A percentile compares a stretch with the other conserved stretches of the same genome.
Evolutionary conservation across 306 rosid species (phyloP).

Genomic region (Cucumis hystrix): DNA sequence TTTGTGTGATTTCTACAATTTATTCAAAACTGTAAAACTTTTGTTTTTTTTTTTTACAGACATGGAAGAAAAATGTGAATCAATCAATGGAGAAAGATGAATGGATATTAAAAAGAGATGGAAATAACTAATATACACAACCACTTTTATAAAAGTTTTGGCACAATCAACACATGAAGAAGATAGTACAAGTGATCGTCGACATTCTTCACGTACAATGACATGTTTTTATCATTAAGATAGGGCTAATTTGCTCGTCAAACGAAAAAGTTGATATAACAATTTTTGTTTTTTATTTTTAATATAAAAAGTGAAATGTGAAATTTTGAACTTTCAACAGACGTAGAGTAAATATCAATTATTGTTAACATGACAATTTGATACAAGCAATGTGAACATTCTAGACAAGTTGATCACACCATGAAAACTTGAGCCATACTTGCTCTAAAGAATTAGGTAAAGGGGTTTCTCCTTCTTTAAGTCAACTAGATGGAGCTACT

Average conservation of each 20-base stretch:
- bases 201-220: not conserved
- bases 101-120: not conserved
- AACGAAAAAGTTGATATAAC: no score
- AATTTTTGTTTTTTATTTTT: no score
- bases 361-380: not conserved
- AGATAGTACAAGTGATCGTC: not conserved
- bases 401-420: no score
- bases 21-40: no score
- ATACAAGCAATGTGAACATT: not conserved
- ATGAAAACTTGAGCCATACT: no score
- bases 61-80: conserved; percentile 27
- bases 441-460: no score
- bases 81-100: not conserved
- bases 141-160: not conserved
- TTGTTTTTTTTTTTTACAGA: conserved; percentile 14
- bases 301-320: no score
- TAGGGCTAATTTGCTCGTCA: not conserved
- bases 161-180: not conserved
- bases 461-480: no score
- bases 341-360: no score
- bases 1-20: no score
- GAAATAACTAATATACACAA: not conserved
- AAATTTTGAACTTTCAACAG: no score
- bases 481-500: no score
- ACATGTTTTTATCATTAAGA: not conserved